Evolutionary conservation across 1,284 basidiomycete species (phyloP), one percentile per base, ranked within the genome.

Genomic region (Melanopsichium pennsylvanicum): DNA sequence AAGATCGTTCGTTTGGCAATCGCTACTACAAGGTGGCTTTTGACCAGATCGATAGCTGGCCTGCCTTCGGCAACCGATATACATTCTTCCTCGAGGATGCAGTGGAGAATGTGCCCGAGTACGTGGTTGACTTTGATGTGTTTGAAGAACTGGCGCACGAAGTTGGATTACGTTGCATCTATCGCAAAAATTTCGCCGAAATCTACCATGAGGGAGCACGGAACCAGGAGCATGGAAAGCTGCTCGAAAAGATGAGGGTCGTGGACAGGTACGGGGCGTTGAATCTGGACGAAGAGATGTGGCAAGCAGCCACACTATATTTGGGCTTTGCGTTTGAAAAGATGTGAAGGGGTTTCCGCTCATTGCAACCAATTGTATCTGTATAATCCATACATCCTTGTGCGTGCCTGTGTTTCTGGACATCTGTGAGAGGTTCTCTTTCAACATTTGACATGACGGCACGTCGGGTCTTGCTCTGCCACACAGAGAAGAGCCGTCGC

Each of bases 71-170:
- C 4, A 91, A 97, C 81, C 88, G 90, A 55, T 99, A 98, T 80
- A 89, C 87, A 80, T 99, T 98, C 84, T 97, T 87, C 83, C 86
- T 99, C 26, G 84, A 88, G 76, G 96, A 98, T 76, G 96, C 96
- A 1, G 94, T 99, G 4, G 89, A 97, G 76, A 70, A 78, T 35
- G 94, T 97, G 25, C 94, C 94, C 2, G 96, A 99, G 81, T 98
- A 95, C 76, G 85, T 98, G 41, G 95, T 99, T 9, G 86, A 89
- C 51, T 99, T 95, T 93, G 89, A 92, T 29, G 89, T 89, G 71
- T 97, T 98, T 79, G 88, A 90, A 38, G 83, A 86, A 62, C 83
- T 97, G 74, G 95, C 95, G 3, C 84, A 84, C 2, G 90, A 96
- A 77, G 94, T 92, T 77, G 86, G 87, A 15, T 85, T 99, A 16